A percentile compares a stretch with the other conserved stretches of the same genome.
Conservation (phyloP, 371 early-diverging fungal species). For the Umbelopsis sp. region DNA sequence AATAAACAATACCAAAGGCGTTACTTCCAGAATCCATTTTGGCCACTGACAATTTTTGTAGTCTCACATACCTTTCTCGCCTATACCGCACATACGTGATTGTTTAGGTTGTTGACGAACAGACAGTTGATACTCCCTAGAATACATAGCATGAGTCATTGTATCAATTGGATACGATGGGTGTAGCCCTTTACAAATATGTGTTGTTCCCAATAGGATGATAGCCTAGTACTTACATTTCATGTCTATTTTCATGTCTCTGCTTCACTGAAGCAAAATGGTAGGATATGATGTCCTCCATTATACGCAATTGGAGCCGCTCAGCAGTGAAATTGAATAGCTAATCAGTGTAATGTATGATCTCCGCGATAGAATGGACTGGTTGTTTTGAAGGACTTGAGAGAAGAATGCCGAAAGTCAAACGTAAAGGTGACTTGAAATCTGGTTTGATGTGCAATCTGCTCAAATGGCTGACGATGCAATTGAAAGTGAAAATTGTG, state of each 20-base stretch:
- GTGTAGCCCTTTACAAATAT: background rate
- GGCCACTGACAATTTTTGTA: background rate
- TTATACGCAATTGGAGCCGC: conserved; percentile 27
- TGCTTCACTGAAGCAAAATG: conserved; percentile 63
- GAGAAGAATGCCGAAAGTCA: background rate
- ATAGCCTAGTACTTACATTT: conserved; percentile 44
- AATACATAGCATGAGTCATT: background rate
- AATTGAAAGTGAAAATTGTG: too few relatives aligned
- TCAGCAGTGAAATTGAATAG: background rate
- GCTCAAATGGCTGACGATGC: too few relatives aligned
- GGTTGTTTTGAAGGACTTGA: background rate
- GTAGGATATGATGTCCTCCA: conserved; percentile 59
- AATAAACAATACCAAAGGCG: too few relatives aligned
- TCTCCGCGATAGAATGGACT: conserved; percentile 2
- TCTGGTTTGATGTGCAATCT: too few relatives aligned
- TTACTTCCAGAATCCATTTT: too few relatives aligned
- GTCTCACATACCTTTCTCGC: conserved; percentile 77
- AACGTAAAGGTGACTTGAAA: background rate
- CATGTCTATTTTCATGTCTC: conserved; percentile 56
- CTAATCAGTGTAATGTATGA: background rate
- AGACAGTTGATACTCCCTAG: conserved; percentile 69
- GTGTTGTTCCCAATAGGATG: background rate
- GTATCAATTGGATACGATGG: background rate
- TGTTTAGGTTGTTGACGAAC: conserved; percentile 93
- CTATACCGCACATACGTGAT: conserved; percentile 91